Base-by-base conservation (phyloP, 257 asterid genomes). In the Solanum lycopersicoides region DNA sequence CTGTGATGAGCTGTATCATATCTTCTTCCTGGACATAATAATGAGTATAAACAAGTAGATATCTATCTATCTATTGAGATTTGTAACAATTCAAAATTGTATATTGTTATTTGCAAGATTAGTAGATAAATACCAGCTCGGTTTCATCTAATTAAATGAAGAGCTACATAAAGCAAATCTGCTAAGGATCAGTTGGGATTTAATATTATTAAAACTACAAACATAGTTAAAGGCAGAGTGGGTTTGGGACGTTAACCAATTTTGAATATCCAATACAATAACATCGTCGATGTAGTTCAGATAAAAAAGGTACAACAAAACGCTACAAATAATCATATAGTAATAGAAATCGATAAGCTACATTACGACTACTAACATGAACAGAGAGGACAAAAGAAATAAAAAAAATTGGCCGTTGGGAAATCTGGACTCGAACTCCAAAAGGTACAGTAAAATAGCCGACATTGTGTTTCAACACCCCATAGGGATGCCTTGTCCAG, bases 401-500 rank as follows among this genome's bases (percentile, higher is more conserved):
- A 16, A 53, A 3, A 59, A 59, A 8, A 23, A 63, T 30, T 15
- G 53, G 80, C 60, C 0, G 21, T 10, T 87, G 87, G 41, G 83
- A 87, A 90, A 90, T 23, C 21, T 89, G 91, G 88, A 90, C 65
- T 88, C 88, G 14, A 47, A 66, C 8, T 66, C 60, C 66, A 42
- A 32, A 79, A n/a, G 77, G 85, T 56, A 83, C 74, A 82, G 41
- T 42, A 86, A 86, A 35, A 47, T 72, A 56, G 68, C 89, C 92
- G 91, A 88, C 93, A 90, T 80, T 86, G 53, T 77, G 89, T 93
- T 90, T 90, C 94, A 90, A 37, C 47, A 89, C 87, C 88, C 87
- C 89, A 85, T 87, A 37, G 75, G 71, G 76, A 88, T 94, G 95
- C 92, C 92, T 92, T 89, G 94, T 91, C 95, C 85, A 84, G 73